Evolutionary conservation across 495 filamentous ascomycete genomes (phyloP).

Genomic region (Tuber brumale): DNA sequence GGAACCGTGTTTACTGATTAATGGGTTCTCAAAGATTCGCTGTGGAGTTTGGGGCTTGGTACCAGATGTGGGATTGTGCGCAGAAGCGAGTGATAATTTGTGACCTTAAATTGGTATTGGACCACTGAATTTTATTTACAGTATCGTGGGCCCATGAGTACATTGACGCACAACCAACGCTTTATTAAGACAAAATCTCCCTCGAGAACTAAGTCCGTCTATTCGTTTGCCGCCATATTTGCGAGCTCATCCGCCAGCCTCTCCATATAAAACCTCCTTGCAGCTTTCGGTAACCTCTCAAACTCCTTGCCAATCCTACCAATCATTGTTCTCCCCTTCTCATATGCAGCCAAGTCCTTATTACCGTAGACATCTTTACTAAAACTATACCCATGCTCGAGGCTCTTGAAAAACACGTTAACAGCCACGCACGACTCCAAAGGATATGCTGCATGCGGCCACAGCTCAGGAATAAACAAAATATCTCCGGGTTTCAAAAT

Average conservation of each 20-base stretch:
- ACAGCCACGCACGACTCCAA: slow-evolving; percentile 66
- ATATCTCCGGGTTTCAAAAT: slow-evolving; percentile 63
- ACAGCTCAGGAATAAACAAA: slow-evolving; percentile 72
- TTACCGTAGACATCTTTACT: slow-evolving; percentile 86
- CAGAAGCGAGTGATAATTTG: not conserved
- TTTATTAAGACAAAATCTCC: not conserved
- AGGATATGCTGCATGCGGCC: slow-evolving; percentile 65
- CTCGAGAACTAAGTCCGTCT: not conserved
- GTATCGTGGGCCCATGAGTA: not conserved
- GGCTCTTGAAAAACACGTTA: slow-evolving; percentile 76
- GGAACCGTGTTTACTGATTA: not conserved
- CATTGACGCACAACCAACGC: not conserved
- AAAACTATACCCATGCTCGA: slow-evolving; percentile 61
- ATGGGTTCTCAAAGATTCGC: not conserved
- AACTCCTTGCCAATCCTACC: slow-evolving; percentile 62
- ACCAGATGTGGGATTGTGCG: not conserved
- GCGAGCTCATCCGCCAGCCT: slow-evolving; percentile 65
- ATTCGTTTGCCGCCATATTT: slow-evolving; percentile 24
- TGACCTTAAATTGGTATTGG: not conserved
- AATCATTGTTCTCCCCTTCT: slow-evolving; percentile 68
- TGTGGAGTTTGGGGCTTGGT: not conserved
- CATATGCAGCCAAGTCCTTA: slow-evolving; percentile 74
- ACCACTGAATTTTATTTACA: not conserved
- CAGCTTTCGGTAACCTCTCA: slow-evolving; percentile 57
- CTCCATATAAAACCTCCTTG: slow-evolving; percentile 66